Percentiles rank a stretch among this genome's conserved stretches.
Evolutionary conservation across 108 stramenopile species (phyloP).

Genomic region (Cyclostephanos tholiformis): DNA sequence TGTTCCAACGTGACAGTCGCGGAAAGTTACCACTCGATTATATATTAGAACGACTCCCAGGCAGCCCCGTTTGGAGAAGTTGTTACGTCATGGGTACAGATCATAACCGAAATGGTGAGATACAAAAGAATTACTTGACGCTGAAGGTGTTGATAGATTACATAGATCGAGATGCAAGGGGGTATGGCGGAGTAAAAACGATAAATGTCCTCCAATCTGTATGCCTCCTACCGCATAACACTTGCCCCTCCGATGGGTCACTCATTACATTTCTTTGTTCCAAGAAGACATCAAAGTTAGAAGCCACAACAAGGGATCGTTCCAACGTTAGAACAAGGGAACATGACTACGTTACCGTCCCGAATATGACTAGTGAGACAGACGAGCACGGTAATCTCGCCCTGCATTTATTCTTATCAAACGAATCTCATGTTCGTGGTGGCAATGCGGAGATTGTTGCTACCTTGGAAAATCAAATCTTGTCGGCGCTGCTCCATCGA

Average conservation of each 20-base stretch:
- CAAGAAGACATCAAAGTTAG: constrained; percentile 10
- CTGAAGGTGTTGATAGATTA: constrained; percentile 26
- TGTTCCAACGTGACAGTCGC: constrained; percentile 19
- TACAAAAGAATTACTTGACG: constrained; percentile 22
- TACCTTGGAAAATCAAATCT: constrained; percentile 5
- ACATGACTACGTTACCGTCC: neutral
- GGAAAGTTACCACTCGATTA: constrained; percentile 34
- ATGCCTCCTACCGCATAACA: constrained; percentile 29
- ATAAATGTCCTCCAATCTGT: constrained; percentile 36
- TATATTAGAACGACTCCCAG: constrained; percentile 17
- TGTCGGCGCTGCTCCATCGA: neutral
- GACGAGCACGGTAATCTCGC: constrained; percentile 37
- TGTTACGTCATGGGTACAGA: constrained; percentile 10
- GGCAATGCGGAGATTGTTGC: neutral
- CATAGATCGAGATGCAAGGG: constrained; percentile 20
- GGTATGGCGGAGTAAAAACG: neutral
- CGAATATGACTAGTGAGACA: constrained; percentile 19
- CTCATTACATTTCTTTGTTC: constrained; percentile 13
- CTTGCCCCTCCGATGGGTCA: constrained; percentile 6
- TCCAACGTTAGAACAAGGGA: too few relatives aligned
- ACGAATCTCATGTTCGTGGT: constrained; percentile 10
- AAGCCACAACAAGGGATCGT: too few relatives aligned
- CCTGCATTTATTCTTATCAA: constrained; percentile 43
- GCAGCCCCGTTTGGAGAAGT: neutral
- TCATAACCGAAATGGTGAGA: constrained; percentile 1